Evolutionary conservation across 2,329 filamentous ascomycete species (phyloP).

Genomic region (Calonectria henricotiae): DNA sequence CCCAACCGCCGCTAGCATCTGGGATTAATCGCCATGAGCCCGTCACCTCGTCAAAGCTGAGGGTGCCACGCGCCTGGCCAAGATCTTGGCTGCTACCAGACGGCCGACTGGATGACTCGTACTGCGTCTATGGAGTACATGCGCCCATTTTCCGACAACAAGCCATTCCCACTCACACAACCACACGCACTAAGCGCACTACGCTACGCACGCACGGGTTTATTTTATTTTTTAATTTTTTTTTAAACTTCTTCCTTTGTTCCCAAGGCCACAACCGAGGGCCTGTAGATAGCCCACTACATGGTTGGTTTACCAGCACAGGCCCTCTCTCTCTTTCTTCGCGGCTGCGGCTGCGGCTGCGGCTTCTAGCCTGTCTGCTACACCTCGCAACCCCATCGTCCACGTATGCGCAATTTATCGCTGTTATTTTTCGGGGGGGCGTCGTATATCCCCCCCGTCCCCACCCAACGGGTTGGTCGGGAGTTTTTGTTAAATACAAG

Average conservation of each 20-base stretch:
- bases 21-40: neutral
- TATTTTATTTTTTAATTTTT: no score
- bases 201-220: neutral
- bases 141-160: no score
- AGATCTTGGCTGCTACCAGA: conserved; percentile 8
- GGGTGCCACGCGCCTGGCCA: neutral
- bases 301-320: no score
- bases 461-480: neutral
- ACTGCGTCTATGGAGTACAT: no score
- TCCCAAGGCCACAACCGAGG: neutral
- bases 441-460: neutral
- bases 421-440: conserved; percentile 1
- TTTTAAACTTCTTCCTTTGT: neutral
- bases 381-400: neutral
- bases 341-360: neutral
- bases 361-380: neutral
- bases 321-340: no score
- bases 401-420: conserved; percentile 26
- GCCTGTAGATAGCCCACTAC: no score
- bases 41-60: conserved; percentile 1
- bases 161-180: no score
- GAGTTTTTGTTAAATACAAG: neutral
- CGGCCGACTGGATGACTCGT: neutral
- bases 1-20: neutral
- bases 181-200: no score